Evolutionary conservation across 306 rosid genomes (phyloP).

Genomic region (Argentina anserina): DNA sequence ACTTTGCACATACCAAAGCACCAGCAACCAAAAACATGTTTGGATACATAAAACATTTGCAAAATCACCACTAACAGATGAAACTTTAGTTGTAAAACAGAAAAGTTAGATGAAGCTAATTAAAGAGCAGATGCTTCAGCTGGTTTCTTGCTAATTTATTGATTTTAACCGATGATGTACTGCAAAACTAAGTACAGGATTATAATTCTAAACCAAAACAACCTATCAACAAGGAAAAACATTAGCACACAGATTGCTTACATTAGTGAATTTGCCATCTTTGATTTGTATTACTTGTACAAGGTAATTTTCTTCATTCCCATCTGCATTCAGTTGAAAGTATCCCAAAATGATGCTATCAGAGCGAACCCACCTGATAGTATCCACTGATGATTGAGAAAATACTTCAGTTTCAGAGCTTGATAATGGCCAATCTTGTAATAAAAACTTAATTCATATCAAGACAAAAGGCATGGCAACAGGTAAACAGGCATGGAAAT

Average conservation of each 20-base stretch:
- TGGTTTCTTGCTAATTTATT: background rate
- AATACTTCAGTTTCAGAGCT: constrained; percentile 33
- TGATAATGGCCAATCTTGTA: constrained; percentile 7
- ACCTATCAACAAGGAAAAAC: background rate
- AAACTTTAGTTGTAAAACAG: background rate
- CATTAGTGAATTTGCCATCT: constrained; percentile 67
- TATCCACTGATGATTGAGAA: constrained; percentile 66
- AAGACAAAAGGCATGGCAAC: background rate
- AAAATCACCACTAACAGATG: background rate
- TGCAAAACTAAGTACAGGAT: background rate
- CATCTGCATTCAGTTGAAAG: constrained; percentile 66
- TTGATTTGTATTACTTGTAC: constrained; percentile 69
- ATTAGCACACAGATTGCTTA: constrained; percentile 26
- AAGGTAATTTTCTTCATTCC: constrained; percentile 68
- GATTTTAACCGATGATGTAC: background rate
- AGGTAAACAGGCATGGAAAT: background rate
- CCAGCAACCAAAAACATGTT: background rate
- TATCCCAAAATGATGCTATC: constrained; percentile 86
- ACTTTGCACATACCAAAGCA: background rate
- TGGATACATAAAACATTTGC: background rate
- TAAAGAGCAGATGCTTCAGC: background rate
- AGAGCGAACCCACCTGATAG: constrained; percentile 76
- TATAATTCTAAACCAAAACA: background rate
- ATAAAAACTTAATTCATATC: background rate
- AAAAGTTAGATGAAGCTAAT: background rate